These are phyloP conservation scores for Amanita thiersii DNA, from an alignment of 768 basidiomycete genomes.

Conservation along the genomic window DNA sequence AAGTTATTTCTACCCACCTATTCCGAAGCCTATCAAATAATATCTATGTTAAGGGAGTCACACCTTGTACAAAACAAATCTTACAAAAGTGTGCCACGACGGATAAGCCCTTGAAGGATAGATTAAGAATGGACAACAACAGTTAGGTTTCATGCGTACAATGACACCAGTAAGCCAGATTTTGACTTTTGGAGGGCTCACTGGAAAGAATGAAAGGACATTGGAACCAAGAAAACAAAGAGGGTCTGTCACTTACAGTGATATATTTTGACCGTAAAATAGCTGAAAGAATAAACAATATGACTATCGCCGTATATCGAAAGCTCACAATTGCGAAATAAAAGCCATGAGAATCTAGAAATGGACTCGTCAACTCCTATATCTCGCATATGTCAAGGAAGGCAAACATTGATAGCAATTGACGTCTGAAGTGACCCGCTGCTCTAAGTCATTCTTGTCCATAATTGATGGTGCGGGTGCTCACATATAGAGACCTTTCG, in stretches of 20 bases:
- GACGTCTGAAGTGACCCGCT: no score
- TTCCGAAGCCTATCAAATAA: constrained; percentile 25
- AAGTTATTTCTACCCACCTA: no score
- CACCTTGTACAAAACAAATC: constrained; percentile 7
- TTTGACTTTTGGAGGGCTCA: constrained; percentile 24
- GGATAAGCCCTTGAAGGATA: constrained; percentile 16
- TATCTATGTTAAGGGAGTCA: neutral
- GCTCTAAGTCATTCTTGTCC: no score
- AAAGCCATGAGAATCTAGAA: constrained; percentile 31
- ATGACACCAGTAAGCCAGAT: constrained; percentile 26
- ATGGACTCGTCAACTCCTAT: no score
- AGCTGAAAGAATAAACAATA: constrained; percentile 17
- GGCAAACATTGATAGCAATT: no score
- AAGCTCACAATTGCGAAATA: constrained; percentile 30
- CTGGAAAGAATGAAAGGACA: constrained; percentile 14
- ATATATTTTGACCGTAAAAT: constrained; percentile 31
- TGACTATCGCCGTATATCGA: neutral
- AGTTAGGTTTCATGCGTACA: constrained; percentile 16
- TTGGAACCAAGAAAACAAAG: constrained; percentile 10
- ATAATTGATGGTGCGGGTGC: no score
- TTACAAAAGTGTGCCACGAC: constrained; percentile 34
- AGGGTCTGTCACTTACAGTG: no score
- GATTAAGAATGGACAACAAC: neutral
- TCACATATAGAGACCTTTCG: no score
- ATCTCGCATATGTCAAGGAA: no score